These are phyloP conservation scores for Sarocladiaceae sp. DNA, from an alignment of 2,329 filamentous ascomycete genomes.

Conservation along the genomic window DNA sequence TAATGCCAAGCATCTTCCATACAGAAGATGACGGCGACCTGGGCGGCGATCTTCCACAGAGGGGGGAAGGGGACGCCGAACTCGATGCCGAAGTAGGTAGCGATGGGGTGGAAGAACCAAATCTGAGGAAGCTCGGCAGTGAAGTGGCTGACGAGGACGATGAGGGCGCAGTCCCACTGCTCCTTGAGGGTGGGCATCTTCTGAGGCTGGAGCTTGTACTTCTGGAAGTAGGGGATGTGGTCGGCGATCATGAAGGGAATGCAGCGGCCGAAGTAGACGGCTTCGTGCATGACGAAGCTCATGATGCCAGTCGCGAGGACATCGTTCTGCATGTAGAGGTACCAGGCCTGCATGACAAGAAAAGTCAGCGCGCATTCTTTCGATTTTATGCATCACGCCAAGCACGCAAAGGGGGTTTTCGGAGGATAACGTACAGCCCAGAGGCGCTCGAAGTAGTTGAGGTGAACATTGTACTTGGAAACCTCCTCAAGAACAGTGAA, in stretches of 20 bases:
- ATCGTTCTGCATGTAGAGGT: slow-evolving; percentile 97
- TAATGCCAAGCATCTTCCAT: slow-evolving; percentile 98
- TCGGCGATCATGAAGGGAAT: slow-evolving; percentile 93
- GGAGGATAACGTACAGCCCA: slow-evolving; percentile 62
- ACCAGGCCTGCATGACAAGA: slow-evolving; percentile 66
- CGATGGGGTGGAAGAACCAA: slow-evolving; percentile 97
- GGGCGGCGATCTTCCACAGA: slow-evolving; percentile 77
- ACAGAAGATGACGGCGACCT: slow-evolving; percentile 91
- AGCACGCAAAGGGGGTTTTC: background rate
- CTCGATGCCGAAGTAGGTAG: slow-evolving; percentile 82
- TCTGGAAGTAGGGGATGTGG: slow-evolving; percentile 76
- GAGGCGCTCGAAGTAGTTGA: slow-evolving; percentile 80
- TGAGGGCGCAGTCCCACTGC: slow-evolving; percentile 88
- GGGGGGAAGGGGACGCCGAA: slow-evolving; percentile 87
- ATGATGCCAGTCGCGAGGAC: slow-evolving; percentile 93
- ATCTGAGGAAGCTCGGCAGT: slow-evolving; percentile 98
- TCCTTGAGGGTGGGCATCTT: slow-evolving; percentile 91
- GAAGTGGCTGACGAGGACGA: slow-evolving; percentile 92
- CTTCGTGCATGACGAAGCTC: slow-evolving; percentile 93
- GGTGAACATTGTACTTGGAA: slow-evolving; percentile 70
- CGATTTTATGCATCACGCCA: background rate
- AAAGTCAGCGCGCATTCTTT: slow-evolving; percentile 13
- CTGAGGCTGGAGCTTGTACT: slow-evolving; percentile 86
- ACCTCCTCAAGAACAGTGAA: slow-evolving; percentile 56
- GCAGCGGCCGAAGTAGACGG: slow-evolving; percentile 87